A percentile compares a stretch with the other conserved stretches of the same genome.
phyloP scores from a whole-genome alignment of 1,284 basidiomycete species.

The Sanghuangporus baumii region DNA sequence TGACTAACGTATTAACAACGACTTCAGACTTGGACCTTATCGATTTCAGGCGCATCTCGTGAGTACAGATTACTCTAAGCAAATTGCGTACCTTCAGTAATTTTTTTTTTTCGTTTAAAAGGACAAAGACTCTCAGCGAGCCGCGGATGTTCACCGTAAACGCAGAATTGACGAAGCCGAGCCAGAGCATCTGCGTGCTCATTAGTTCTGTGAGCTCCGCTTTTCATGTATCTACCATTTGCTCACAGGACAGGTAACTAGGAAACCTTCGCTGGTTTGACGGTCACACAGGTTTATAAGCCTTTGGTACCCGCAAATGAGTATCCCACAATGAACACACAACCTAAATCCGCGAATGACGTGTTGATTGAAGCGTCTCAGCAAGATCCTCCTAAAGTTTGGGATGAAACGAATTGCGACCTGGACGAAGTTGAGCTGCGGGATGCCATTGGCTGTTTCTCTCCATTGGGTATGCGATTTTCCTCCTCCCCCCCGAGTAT shows the following conservation, averaged over 20 bases:
- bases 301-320: slow-evolving; percentile 46
- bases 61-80: slow-evolving; percentile 24
- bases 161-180: slow-evolving; percentile 61
- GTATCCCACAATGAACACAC: slow-evolving; percentile 64
- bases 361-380: slow-evolving; percentile 58
- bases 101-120: slow-evolving; percentile 25
- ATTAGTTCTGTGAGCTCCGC: slow-evolving; percentile 53
- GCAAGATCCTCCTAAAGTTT: slow-evolving; percentile 54
- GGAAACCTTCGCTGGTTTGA: slow-evolving; percentile 66
- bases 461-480: not conserved
- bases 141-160: slow-evolving; percentile 53
- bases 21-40: slow-evolving; percentile 68
- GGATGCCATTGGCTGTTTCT: not conserved
- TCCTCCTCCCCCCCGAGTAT: not conserved
- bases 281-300: slow-evolving; percentile 46
- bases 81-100: not conserved
- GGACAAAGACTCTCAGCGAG: slow-evolving; percentile 58
- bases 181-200: slow-evolving; percentile 58
- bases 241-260: slow-evolving; percentile 26
- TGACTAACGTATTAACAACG: slow-evolving; percentile 64
- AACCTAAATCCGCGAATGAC: slow-evolving; percentile 62
- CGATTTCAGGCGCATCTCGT: slow-evolving; percentile 75
- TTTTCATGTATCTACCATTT: not conserved
- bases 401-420: slow-evolving; percentile 49
- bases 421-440: slow-evolving; percentile 26